Percentiles rank a stretch among this genome's conserved stretches.
phyloP scores from a whole-genome alignment of 2,329 filamentous ascomycete genomes.

The Pochonia chlamydosporia region DNA sequence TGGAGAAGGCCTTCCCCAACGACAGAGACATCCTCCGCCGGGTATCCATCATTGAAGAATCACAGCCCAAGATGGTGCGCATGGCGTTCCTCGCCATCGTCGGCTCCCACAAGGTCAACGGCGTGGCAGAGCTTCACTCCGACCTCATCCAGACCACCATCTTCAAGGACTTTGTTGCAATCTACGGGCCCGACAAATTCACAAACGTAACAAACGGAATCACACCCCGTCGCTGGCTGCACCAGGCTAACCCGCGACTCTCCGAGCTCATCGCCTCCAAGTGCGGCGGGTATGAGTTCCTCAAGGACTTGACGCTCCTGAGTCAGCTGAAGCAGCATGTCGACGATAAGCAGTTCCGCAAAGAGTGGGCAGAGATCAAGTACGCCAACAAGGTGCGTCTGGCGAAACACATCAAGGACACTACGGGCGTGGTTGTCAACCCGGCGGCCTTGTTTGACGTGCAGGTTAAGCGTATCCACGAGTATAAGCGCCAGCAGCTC shows the following conservation, averaged over 20 bases:
- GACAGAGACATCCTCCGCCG: constrained; percentile 78
- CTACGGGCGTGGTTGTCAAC: constrained; percentile 76
- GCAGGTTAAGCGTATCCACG: constrained; percentile 97
- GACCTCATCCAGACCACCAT: constrained; percentile 99
- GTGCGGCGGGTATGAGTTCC: constrained; percentile 73
- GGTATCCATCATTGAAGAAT: constrained; percentile 98
- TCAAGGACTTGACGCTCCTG: constrained; percentile 83
- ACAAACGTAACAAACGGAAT: constrained; percentile 98
- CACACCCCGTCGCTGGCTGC: constrained; percentile 90
- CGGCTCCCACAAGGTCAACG: constrained; percentile 98
- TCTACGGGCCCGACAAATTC: constrained; percentile 96
- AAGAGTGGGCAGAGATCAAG: constrained; percentile 96
- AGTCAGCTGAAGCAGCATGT: constrained; percentile 80
- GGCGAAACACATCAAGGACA: constrained; percentile 83
- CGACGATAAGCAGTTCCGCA: constrained; percentile 84
- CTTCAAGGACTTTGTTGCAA: constrained; percentile 95
- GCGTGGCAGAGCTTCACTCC: constrained; percentile 94
- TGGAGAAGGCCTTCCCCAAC: constrained; percentile 85
- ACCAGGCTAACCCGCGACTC: constrained; percentile 91
- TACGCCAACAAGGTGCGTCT: constrained; percentile 90
- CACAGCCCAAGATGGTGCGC: constrained; percentile 93
- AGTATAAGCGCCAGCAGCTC: constrained; percentile 98
- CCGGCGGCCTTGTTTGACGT: constrained; percentile 89
- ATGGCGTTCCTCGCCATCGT: constrained; percentile 96
- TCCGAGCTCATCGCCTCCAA: constrained; percentile 91